Base-by-base conservation (phyloP, 129 eudicot genomes). In the Scalesia atractyloides region DNA sequence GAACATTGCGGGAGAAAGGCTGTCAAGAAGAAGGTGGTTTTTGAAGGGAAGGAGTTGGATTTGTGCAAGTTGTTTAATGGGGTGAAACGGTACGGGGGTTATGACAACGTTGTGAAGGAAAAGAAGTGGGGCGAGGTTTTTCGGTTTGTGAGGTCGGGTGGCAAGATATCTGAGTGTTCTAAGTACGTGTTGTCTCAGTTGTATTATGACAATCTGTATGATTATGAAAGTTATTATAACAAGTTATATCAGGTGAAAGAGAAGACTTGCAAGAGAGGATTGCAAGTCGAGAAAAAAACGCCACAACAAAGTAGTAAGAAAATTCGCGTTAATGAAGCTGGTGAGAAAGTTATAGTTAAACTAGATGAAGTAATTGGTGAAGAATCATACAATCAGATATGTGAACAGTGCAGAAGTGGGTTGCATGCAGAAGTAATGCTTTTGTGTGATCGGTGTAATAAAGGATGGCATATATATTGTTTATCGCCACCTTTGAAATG, bases 381-480 rank as follows among this genome's bases (percentile, higher is more conserved):
- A 37, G 85, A 85, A 79, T 82, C 80, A 61, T 83, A 39, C 19
- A 91, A 91, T 83, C 99, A 95, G 79, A 91, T 95, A 77, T 95
- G 99, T 78, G 89, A 95, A 73, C 99, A 95, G 58, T 95, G 99
- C 62, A 83, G 69, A 68, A 94, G 98, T 83, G 98, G 99, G 49
- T 82, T 95, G 81, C 99, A 95, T 79, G 99, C 88, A 9, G 97
- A 95, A 76, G 97, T 95, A 64, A 95, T 95, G 99, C 89, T 95
- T 58, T 64, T 95, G 78, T 95, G 99, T 60, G 99, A 95, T 66
- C 80, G 99, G 57, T 95, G 99, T 79, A 86, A 95, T 72, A 95
- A 86, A 62, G 99, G 99, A 46, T 95, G 99, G 99, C 99, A 95
- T 80, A 86, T 81, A 20, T 85, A 90, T 76, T 95, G 99, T 77